Percentiles rank a stretch among this genome's conserved stretches.
phyloP scores from a whole-genome alignment of 176 grass and related monocot species.

The Avena sativa region DNA sequence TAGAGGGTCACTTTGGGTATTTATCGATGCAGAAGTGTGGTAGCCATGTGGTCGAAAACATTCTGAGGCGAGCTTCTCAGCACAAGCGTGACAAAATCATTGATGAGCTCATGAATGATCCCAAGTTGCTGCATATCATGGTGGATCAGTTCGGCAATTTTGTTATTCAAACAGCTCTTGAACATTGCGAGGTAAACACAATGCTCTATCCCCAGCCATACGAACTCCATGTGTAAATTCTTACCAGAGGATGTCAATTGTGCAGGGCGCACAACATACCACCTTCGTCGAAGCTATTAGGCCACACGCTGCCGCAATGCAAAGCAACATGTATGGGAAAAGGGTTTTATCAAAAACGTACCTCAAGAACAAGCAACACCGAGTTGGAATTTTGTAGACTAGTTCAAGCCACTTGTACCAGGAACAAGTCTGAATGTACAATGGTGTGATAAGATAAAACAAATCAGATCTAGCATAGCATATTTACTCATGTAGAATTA shows the following conservation, averaged over 20 bases:
- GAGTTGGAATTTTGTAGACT: constrained; percentile 25
- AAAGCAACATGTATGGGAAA: constrained; percentile 61
- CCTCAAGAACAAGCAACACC: constrained; percentile 65
- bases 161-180: constrained; percentile 79
- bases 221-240: constrained; percentile 28
- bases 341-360: constrained; percentile 67
- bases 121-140: constrained; percentile 55
- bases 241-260: constrained; percentile 27
- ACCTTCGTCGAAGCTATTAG: constrained; percentile 61
- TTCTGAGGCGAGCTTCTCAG: constrained; percentile 45
- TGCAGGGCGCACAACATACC: constrained; percentile 49
- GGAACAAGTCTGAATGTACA: constrained; percentile 28
- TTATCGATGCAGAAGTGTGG: constrained; percentile 86
- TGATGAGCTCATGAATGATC: constrained; percentile 66
- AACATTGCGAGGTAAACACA: constrained; percentile 54
- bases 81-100: constrained; percentile 45
- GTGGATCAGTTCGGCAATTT: constrained; percentile 72
- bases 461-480: neutral
- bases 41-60: constrained; percentile 87
- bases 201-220: constrained; percentile 1
- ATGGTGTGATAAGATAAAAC: constrained; percentile 28
- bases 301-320: constrained; percentile 45
- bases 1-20: constrained; percentile 51
- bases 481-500: constrained; percentile 34
- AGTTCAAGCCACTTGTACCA: constrained; percentile 14